A percentile compares a stretch with the other conserved stretches of the same genome.
Conservation (phyloP, 768 basidiomycete species). For the Pleurotus salmoneostramineus region DNA sequence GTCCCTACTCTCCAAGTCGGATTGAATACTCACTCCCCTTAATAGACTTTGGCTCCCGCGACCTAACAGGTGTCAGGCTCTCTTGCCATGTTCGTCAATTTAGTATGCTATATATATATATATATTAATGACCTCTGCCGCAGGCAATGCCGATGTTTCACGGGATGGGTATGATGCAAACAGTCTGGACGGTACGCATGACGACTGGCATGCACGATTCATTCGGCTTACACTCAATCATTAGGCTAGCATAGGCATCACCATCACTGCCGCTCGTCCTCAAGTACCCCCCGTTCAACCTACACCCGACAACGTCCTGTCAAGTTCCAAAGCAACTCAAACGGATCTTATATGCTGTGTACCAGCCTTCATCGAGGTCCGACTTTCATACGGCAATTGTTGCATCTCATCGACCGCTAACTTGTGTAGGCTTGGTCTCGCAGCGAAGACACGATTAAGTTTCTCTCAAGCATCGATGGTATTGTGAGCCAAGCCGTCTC, state of each 20-base stretch:
- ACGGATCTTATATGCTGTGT: slow-evolving; percentile 21
- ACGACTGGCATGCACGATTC: not conserved
- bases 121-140: not conserved
- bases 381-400: not conserved
- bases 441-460: slow-evolving; percentile 2
- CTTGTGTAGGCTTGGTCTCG: slow-evolving; percentile 14
- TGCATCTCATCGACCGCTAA: not conserved
- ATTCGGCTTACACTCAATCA: not conserved
- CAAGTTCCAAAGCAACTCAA: slow-evolving; percentile 16
- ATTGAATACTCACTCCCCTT: not conserved
- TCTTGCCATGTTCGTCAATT: not conserved
- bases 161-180: slow-evolving; percentile 12
- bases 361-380: slow-evolving; percentile 28
- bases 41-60: slow-evolving; percentile 3
- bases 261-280: slow-evolving; percentile 24
- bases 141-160: slow-evolving; percentile 6
- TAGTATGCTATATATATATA: not conserved
- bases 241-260: slow-evolving; percentile 20
- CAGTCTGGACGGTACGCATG: slow-evolving; percentile 9
- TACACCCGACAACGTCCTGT: slow-evolving; percentile 24
- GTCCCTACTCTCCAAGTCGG: not conserved
- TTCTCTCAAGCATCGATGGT: slow-evolving; percentile 28
- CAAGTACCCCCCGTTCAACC: slow-evolving; percentile 19
- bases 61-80: slow-evolving; percentile 1
- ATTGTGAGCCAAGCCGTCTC: slow-evolving; percentile 17